phyloP scores from a whole-genome alignment of 371 early-diverging fungal genomes.

The Mortierella sp. region DNA sequence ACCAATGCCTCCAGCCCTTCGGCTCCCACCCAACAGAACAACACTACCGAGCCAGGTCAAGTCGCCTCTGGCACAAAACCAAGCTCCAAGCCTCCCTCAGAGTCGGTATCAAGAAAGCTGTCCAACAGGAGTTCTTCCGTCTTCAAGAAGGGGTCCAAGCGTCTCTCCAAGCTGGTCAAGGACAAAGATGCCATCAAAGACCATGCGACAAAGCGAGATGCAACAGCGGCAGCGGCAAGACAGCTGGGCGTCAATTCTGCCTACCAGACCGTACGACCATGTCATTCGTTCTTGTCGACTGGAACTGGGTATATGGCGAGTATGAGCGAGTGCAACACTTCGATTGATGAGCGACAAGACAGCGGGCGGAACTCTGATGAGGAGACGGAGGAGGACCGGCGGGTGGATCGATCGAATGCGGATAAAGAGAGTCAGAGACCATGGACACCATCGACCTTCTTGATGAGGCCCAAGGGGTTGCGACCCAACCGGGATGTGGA shows the following conservation, averaged over 20 bases:
- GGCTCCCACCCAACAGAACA: background rate
- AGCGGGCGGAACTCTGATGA: background rate
- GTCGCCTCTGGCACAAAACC: background rate
- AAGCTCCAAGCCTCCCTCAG: background rate
- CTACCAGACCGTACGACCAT: slow-evolving; percentile 9
- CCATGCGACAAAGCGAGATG: slow-evolving; percentile 1
- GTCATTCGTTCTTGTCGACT: slow-evolving; percentile 21
- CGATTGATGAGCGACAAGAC: slow-evolving; percentile 20
- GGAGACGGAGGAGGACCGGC: background rate
- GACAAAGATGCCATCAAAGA: background rate
- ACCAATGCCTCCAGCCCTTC: background rate
- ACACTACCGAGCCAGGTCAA: background rate
- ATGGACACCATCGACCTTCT: slow-evolving; percentile 8
- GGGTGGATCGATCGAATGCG: background rate
- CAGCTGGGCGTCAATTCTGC: background rate
- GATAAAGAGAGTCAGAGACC: background rate
- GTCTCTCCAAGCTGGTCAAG: slow-evolving; percentile 1
- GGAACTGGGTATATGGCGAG: slow-evolving; percentile 34
- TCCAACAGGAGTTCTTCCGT: background rate
- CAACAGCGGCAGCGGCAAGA: background rate
- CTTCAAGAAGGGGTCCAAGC: background rate
- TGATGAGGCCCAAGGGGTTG: background rate
- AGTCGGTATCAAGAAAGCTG: background rate
- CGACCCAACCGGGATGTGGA: background rate
- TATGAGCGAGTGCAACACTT: slow-evolving; percentile 27